A percentile compares a stretch with the other conserved stretches of the same genome.
Evolutionary conservation across 805 yeast species (phyloP).

Genomic region (Metschnikowia chrysomelidarum): DNA sequence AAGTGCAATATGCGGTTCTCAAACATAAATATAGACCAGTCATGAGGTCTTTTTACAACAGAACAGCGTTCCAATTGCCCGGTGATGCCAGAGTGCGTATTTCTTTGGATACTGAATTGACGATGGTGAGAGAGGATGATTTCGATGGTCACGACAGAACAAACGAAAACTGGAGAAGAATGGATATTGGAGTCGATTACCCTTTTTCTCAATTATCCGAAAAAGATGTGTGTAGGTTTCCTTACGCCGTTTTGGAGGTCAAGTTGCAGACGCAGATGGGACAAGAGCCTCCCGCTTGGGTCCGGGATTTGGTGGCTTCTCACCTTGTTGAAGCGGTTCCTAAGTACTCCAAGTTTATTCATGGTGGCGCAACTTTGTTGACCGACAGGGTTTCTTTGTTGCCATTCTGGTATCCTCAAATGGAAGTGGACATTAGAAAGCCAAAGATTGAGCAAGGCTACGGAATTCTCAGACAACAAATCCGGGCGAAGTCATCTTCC

Average conservation of each 20-base stretch:
- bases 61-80: conserved; percentile 98
- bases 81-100: conserved; percentile 99
- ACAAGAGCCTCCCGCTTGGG: conserved; percentile 99
- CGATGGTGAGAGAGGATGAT: conserved; percentile 98
- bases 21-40: conserved; percentile 89
- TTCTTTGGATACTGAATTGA: conserved; percentile 91
- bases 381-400: conserved; percentile 80
- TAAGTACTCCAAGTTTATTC: conserved; percentile 94
- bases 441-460: conserved; percentile 62
- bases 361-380: conserved; percentile 89
- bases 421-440: conserved; percentile 92
- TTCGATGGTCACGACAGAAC: conserved; percentile 93
- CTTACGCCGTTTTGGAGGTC: conserved; percentile 96
- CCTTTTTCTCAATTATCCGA: conserved; percentile 88
- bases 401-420: conserved; percentile 98
- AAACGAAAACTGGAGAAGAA: conserved; percentile 93
- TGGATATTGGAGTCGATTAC: conserved; percentile 96
- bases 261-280: conserved; percentile 97
- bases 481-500: conserved; percentile 29
- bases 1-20: conserved; percentile 86
- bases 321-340: conserved; percentile 98
- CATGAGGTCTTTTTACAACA: conserved; percentile 91
- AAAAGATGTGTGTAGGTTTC: conserved; percentile 86
- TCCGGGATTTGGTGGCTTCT: conserved; percentile 82
- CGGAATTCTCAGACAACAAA: conserved; percentile 57